Conservation (phyloP, 352 stramenopile genomes). For the Porosira glacialis region DNA sequence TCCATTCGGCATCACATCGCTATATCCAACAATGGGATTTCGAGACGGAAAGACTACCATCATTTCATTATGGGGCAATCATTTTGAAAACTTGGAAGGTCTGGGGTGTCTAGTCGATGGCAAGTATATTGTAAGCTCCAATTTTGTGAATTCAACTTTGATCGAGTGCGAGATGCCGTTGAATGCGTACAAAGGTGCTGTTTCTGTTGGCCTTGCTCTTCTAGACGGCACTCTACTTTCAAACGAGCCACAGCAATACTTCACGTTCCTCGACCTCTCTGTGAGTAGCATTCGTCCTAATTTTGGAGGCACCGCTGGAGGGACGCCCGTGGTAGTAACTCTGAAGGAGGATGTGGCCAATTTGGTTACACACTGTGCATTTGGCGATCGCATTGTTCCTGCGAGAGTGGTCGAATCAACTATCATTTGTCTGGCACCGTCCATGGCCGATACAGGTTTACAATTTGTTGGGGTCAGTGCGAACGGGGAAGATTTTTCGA, state of each 20-base stretch:
- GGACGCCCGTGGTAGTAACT: conserved; percentile 55
- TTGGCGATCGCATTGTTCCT: conserved; percentile 34
- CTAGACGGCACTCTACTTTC: conserved; percentile 31
- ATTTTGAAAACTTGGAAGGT: conserved; percentile 44
- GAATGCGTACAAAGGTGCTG: conserved; percentile 7
- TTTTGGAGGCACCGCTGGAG: conserved; percentile 62
- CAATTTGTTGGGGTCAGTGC: conserved; percentile 41
- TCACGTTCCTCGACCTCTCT: conserved; percentile 38
- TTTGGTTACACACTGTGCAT: conserved; percentile 39
- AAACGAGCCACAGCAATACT: conserved; percentile 24
- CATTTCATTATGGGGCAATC: conserved; percentile 35
- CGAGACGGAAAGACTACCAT: conserved; percentile 8
- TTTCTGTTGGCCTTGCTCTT: conserved; percentile 30
- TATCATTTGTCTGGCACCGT: conserved; percentile 35
- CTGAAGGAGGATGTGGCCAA: conserved; percentile 16
- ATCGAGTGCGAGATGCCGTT: conserved; percentile 42
- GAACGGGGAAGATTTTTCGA: conserved; percentile 36
- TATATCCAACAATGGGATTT: conserved; percentile 30
- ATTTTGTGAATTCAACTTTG: conserved; percentile 30
- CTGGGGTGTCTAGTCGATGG: conserved; percentile 40
- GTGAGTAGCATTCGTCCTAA: conserved; percentile 53
- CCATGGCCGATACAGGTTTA: conserved; percentile 4
- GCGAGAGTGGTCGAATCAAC: conserved; percentile 8
- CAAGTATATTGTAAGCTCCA: conserved; percentile 21
- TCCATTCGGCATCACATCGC: conserved; percentile 35